Evolutionary conservation across 176 grass and related monocot species (phyloP).

Genomic region (Zizania latifolia): DNA sequence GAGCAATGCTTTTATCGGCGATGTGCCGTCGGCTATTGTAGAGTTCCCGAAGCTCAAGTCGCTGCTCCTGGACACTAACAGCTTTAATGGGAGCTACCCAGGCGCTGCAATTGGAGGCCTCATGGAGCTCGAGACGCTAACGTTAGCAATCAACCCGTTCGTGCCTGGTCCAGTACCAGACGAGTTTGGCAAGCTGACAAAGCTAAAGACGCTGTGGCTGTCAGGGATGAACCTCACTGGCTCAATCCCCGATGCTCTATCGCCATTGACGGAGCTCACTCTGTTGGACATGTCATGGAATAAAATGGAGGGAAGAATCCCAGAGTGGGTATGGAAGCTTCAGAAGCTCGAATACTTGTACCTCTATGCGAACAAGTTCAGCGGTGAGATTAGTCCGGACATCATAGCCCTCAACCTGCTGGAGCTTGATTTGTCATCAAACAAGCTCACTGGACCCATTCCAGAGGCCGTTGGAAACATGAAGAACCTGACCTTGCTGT

Average conservation of each 20-base stretch:
- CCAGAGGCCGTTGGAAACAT: constrained; percentile 30
- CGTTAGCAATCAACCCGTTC: constrained; percentile 36
- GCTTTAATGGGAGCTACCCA: constrained; percentile 45
- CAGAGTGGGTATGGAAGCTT: constrained; percentile 35
- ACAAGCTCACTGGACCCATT: constrained; percentile 34
- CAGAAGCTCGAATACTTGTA: constrained; percentile 27
- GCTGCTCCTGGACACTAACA: constrained; percentile 19
- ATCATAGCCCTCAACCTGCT: constrained; percentile 2
- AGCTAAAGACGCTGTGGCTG: constrained; percentile 25
- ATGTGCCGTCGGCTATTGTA: constrained; percentile 20
- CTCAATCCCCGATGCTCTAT: constrained; percentile 21
- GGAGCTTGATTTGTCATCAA: constrained; percentile 38
- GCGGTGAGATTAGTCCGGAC: constrained; percentile 13
- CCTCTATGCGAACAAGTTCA: constrained; percentile 25
- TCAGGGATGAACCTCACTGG: constrained; percentile 18
- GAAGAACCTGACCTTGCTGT: constrained; percentile 10
- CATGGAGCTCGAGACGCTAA: constrained; percentile 14
- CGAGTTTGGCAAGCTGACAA: constrained; percentile 37
- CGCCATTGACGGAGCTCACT: constrained; percentile 20
- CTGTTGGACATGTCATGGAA: constrained; percentile 20
- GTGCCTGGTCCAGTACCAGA: not conserved
- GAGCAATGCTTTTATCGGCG: constrained; percentile 36
- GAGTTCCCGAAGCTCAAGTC: constrained; percentile 17
- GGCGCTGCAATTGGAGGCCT: constrained; percentile 20
- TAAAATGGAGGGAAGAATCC: constrained; percentile 28